phyloP scores from a whole-genome alignment of 2,329 filamentous ascomycete species.

The Talaromyces marneffei region DNA sequence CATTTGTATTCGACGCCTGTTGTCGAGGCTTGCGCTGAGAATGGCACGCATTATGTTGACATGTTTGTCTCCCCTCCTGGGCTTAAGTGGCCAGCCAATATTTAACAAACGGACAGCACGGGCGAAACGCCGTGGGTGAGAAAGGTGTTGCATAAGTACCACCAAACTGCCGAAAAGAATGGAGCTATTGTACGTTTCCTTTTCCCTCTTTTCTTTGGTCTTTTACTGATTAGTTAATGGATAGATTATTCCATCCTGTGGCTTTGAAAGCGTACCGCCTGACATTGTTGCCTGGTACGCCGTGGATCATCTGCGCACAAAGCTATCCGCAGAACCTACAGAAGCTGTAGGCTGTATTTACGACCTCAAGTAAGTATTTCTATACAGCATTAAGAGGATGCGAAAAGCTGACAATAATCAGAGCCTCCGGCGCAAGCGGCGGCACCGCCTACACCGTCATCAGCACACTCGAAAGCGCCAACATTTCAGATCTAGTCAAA shows the following conservation, averaged over 20 bases:
- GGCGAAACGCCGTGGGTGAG: conserved; percentile 61
- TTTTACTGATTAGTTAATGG: conserved; percentile 12
- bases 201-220: background rate
- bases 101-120: conserved; percentile 36
- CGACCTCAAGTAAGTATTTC: conserved; percentile 43
- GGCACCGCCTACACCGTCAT: conserved; percentile 64
- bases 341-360: conserved; percentile 51
- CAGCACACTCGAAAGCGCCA: conserved; percentile 46
- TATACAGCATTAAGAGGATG: background rate
- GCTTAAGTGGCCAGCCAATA: background rate
- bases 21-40: conserved; percentile 58
- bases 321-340: conserved; percentile 45
- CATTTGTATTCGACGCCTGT: conserved; percentile 59
- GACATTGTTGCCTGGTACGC: conserved; percentile 51
- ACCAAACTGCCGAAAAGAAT: conserved; percentile 53
- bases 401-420: conserved; percentile 17
- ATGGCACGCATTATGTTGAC: conserved; percentile 63
- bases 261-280: conserved; percentile 57
- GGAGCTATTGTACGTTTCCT: conserved; percentile 50
- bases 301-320: conserved; percentile 48
- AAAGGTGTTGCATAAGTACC: conserved; percentile 57
- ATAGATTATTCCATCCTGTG: conserved; percentile 55
- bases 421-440: conserved; percentile 46
- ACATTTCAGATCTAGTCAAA: conserved; percentile 41
- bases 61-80: conserved; percentile 33